Evolutionary conservation across 1,284 basidiomycete species (phyloP).

Genomic region (Rhodotorula sp.): DNA sequence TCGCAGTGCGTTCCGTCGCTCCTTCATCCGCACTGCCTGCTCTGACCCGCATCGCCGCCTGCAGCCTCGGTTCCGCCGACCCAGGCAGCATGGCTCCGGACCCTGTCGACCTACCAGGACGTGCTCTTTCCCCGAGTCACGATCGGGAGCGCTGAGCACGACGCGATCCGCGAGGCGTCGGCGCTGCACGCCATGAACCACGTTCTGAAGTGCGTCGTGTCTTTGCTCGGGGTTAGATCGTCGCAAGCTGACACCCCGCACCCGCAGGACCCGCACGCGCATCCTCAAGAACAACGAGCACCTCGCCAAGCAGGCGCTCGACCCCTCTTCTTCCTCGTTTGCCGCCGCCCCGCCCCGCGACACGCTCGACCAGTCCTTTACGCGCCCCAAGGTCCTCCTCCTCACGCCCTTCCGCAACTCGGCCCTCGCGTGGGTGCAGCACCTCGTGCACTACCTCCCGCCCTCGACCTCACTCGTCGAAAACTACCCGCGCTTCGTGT

Average conservation of each 20-base stretch:
- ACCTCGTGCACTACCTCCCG: conserved; percentile 58
- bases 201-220: conserved; percentile 67
- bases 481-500: conserved; percentile 76
- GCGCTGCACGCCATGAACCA: conserved; percentile 80
- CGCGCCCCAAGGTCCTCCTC: conserved; percentile 88
- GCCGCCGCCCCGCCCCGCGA: conserved; percentile 48
- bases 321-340: conserved; percentile 52
- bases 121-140: conserved; percentile 68
- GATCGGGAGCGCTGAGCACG: conserved; percentile 50
- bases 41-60: background rate
- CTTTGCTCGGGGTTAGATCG: background rate
- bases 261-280: conserved; percentile 76
- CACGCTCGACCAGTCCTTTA: conserved; percentile 95
- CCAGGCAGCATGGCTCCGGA: conserved; percentile 55
- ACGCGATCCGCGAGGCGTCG: conserved; percentile 64
- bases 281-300: conserved; percentile 95
- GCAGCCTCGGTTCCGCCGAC: conserved; percentile 6
- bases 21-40: background rate
- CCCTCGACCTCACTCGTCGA: conserved; percentile 70
- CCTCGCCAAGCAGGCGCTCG: conserved; percentile 67
- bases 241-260: background rate
- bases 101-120: conserved; percentile 63
- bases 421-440: conserved; percentile 72
- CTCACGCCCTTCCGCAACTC: conserved; percentile 89
- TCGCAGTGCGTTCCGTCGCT: conserved; percentile 44